Conservation (phyloP, 441 rosid genomes). For the Bocquillonia castaneifolia region DNA sequence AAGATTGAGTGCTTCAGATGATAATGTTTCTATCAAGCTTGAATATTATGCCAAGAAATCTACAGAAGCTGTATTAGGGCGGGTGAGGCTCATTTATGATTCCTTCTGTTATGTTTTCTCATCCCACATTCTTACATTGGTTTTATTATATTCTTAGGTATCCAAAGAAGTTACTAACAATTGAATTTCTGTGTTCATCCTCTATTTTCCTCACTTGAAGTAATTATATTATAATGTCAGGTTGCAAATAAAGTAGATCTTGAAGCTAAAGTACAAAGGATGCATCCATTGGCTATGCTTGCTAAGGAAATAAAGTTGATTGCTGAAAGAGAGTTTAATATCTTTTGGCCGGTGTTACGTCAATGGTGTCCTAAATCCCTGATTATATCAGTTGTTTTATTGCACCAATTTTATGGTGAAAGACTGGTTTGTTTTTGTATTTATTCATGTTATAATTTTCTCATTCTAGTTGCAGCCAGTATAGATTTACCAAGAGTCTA, state of each 20-base stretch:
- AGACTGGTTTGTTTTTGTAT: slow-evolving; percentile 66
- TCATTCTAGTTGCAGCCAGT: slow-evolving; percentile 15
- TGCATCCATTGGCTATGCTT: slow-evolving; percentile 76
- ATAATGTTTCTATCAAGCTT: slow-evolving; percentile 44
- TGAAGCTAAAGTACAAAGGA: slow-evolving; percentile 53
- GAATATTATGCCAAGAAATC: slow-evolving; percentile 62
- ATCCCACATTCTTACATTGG: not conserved
- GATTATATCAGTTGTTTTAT: slow-evolving; percentile 49
- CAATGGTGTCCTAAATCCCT: slow-evolving; percentile 70
- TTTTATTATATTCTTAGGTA: not conserved
- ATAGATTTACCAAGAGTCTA: slow-evolving; percentile 14
- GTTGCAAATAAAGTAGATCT: slow-evolving; percentile 52
- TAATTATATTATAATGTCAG: slow-evolving; percentile 35
- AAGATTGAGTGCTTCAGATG: slow-evolving; percentile 40
- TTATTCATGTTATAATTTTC: slow-evolving; percentile 10
- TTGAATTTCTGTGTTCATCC: not conserved
- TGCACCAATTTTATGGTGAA: slow-evolving; percentile 86
- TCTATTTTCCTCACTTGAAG: slow-evolving; percentile 8
- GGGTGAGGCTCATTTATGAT: slow-evolving; percentile 47
- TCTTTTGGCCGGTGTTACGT: slow-evolving; percentile 62
- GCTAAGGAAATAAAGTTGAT: slow-evolving; percentile 72
- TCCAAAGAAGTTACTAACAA: not conserved
- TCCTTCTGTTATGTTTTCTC: not conserved
- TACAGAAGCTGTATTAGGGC: slow-evolving; percentile 59
- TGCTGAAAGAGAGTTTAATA: slow-evolving; percentile 70